Percentiles rank a stretch among this genome's conserved stretches.
These are phyloP conservation scores for Parasarocladium wereldwijsianum DNA, from an alignment of 2,329 filamentous ascomycete genomes.

Conservation along the genomic window DNA sequence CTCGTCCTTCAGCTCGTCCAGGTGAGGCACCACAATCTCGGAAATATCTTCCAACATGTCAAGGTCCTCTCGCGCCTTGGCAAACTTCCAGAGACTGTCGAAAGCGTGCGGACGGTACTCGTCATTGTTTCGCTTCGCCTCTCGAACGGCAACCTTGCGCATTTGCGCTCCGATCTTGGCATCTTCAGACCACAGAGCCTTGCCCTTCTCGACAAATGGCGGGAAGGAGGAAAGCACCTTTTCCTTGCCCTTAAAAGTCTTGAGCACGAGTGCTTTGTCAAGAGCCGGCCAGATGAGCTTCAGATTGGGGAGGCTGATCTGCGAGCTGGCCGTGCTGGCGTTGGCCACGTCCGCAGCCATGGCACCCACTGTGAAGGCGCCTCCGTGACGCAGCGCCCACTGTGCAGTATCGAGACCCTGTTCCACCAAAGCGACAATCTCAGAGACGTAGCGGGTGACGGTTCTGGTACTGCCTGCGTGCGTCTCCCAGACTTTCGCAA, in stretches of 20 bases:
- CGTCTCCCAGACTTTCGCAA: constrained; percentile 75
- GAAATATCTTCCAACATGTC: constrained; percentile 55
- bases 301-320: constrained; percentile 45
- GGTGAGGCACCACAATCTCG: constrained; percentile 44
- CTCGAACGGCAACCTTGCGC: constrained; percentile 68
- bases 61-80: constrained; percentile 50
- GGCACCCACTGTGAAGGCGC: constrained; percentile 66
- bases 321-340: constrained; percentile 39
- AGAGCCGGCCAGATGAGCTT: constrained; percentile 65
- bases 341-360: constrained; percentile 51
- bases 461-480: constrained; percentile 76
- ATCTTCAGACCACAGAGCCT: constrained; percentile 40
- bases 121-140: constrained; percentile 87
- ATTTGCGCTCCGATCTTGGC: constrained; percentile 43
- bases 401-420: constrained; percentile 62
- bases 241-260: constrained; percentile 90
- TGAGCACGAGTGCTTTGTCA: constrained; percentile 68
- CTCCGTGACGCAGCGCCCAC: constrained; percentile 84
- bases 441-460: constrained; percentile 68
- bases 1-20: constrained; percentile 43
- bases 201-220: constrained; percentile 55
- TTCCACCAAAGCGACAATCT: constrained; percentile 59
- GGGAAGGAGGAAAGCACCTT: constrained; percentile 67
- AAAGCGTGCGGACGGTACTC: constrained; percentile 67
- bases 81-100: constrained; percentile 55